These are phyloP conservation scores for Hymenoscyphus fructigenus DNA, from an alignment of 2,329 filamentous ascomycete genomes.

Conservation along the genomic window DNA sequence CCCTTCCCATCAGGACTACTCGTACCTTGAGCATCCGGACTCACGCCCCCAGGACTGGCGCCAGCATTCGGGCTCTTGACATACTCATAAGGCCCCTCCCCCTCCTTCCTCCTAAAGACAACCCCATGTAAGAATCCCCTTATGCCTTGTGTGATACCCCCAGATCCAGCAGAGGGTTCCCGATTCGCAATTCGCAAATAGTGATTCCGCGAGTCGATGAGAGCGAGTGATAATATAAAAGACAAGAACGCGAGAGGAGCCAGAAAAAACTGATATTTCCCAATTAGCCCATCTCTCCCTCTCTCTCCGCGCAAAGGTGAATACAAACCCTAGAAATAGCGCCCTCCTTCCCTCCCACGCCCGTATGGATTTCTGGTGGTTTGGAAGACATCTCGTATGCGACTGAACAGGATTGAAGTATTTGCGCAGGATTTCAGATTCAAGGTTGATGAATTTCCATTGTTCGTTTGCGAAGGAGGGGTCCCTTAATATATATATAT, in stretches of 20 bases:
- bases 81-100: conserved; percentile 27
- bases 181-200: conserved; percentile 20
- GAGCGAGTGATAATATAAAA: conserved; percentile 36
- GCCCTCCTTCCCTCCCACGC: conserved; percentile 27
- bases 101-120: conserved; percentile 19
- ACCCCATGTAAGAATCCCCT: conserved; percentile 25
- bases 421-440: background rate
- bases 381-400: background rate
- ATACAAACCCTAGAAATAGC: conserved; percentile 28
- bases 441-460: background rate
- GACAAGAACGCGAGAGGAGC: conserved; percentile 36
- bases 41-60: background rate
- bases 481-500: too few relatives aligned
- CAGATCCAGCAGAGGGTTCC: conserved; percentile 11
- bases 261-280: conserved; percentile 38
- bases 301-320: background rate
- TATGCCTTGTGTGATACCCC: background rate
- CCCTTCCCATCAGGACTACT: conserved; percentile 8
- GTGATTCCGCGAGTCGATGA: conserved; percentile 32
- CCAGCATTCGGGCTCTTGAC: conserved; percentile 22
- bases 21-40: background rate
- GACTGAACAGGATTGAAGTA: background rate
- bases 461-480: background rate
- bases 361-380: background rate
- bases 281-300: background rate